Conservation (phyloP, 2,329 filamentous ascomycete genomes). For the Albifimbria verrucaria region DNA sequence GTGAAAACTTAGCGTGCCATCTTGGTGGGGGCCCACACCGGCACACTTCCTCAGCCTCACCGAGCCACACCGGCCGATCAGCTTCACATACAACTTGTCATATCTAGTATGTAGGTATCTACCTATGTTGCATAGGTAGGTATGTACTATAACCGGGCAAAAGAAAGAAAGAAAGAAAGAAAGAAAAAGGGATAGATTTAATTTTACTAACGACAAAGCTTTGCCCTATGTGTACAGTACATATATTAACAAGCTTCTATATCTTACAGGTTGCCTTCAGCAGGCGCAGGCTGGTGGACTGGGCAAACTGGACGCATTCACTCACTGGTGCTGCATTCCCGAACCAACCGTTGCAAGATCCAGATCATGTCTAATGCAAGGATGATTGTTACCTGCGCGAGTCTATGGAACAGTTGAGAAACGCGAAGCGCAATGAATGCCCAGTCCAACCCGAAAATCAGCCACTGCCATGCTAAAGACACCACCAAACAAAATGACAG, state of each 20-base stretch:
- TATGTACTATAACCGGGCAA: neutral
- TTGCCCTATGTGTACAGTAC: neutral
- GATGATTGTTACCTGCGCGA: conserved; percentile 29
- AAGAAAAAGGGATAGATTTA: too few relatives aligned
- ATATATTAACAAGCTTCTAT: neutral
- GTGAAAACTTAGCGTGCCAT: conserved; percentile 18
- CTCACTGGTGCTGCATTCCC: neutral
- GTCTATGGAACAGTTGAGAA: conserved; percentile 27
- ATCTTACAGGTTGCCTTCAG: neutral
- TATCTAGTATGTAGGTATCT: neutral
- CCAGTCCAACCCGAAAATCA: conserved; percentile 18
- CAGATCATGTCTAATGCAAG: conserved; percentile 12
- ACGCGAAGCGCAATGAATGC: conserved; percentile 23
- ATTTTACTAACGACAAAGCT: neutral
- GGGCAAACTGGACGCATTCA: too few relatives aligned
- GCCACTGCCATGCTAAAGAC: conserved; percentile 26
- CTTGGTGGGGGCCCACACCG: conserved; percentile 11
- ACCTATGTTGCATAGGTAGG: neutral
- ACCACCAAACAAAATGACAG: conserved; percentile 20
- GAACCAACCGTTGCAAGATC: neutral
- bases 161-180: neutral
- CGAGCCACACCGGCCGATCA: too few relatives aligned
- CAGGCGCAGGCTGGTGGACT: neutral
- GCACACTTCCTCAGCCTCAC: conserved; percentile 3
- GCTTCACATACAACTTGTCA: neutral